Conservation (phyloP, 2,329 filamentous ascomycete genomes). For the Microdochium nivale region DNA sequence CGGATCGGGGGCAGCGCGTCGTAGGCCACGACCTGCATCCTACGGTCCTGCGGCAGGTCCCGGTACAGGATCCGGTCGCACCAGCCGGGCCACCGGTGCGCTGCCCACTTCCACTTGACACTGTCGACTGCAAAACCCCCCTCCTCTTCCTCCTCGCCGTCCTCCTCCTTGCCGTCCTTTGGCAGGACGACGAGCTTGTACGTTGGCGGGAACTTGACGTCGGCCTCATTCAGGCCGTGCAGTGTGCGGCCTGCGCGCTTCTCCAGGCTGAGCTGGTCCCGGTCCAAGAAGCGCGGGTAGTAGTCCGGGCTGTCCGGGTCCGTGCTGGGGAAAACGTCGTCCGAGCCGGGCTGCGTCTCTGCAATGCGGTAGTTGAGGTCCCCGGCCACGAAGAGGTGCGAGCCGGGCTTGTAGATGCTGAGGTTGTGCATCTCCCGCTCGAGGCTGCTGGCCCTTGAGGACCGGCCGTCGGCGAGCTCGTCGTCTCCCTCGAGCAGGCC, state of each 20-base stretch:
- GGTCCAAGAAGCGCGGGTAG: constrained; percentile 56
- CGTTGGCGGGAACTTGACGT: constrained; percentile 76
- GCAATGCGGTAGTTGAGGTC: constrained; percentile 94
- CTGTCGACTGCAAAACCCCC: constrained; percentile 13
- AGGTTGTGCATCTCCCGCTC: constrained; percentile 41
- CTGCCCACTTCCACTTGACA: constrained; percentile 63
- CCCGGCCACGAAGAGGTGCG: constrained; percentile 78
- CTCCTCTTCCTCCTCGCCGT: not conserved
- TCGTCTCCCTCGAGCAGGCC: constrained; percentile 16
- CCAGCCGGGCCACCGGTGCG: constrained; percentile 84
- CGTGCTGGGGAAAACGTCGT: constrained; percentile 55
- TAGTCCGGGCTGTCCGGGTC: constrained; percentile 48
- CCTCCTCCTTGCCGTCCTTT: constrained; percentile 16
- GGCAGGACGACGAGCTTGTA: constrained; percentile 70
- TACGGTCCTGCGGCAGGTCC: constrained; percentile 36
- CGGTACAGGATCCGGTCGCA: constrained; percentile 84
- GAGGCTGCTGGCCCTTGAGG: constrained; percentile 14
- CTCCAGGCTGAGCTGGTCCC: constrained; percentile 76
- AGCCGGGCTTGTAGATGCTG: constrained; percentile 65
- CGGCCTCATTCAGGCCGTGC: constrained; percentile 68
- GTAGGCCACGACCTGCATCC: constrained; percentile 55
- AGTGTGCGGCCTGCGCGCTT: constrained; percentile 59
- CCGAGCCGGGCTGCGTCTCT: constrained; percentile 49
- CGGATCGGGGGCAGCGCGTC: constrained; percentile 66
- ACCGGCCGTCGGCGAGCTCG: constrained; percentile 20